Conservation (phyloP, 805 yeast genomes). For the Lipomyces sp. region DNA sequence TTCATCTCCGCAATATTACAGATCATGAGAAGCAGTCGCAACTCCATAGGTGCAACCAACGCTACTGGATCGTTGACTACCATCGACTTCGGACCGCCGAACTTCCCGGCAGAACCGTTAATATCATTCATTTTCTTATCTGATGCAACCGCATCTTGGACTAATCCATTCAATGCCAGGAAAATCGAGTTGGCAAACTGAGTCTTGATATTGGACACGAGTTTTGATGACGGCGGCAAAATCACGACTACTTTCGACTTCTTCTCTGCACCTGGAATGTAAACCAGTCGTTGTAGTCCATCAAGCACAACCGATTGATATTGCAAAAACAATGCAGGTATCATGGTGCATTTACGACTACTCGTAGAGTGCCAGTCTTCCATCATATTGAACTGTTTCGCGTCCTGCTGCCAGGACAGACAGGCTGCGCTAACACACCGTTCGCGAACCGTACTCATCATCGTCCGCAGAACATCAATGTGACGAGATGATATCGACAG, state of each 20-base stretch:
- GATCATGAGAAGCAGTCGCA: constrained; percentile 57
- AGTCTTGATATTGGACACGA: constrained; percentile 44
- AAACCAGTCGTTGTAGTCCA: constrained; percentile 40
- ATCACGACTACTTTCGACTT: constrained; percentile 37
- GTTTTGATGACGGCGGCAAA: constrained; percentile 45
- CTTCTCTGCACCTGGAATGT: constrained; percentile 28
- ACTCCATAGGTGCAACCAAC: constrained; percentile 49
- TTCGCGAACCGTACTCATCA: constrained; percentile 50
- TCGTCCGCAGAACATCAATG: constrained; percentile 48
- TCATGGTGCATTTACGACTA: constrained; percentile 45
- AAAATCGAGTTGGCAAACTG: constrained; percentile 48
- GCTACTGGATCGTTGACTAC: not conserved
- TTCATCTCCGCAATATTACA: constrained; percentile 59
- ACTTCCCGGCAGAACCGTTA: not conserved
- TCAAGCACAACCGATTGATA: constrained; percentile 50
- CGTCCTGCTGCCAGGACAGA: constrained; percentile 58
- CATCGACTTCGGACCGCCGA: not conserved
- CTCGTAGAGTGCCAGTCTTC: constrained; percentile 49
- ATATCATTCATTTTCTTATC: constrained; percentile 11
- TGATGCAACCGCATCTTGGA: constrained; percentile 42
- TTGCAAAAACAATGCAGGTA: constrained; percentile 48
- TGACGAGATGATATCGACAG: constrained; percentile 50
- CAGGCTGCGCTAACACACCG: constrained; percentile 56
- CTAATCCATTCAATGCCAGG: constrained; percentile 43
- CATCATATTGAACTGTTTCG: constrained; percentile 45